These are phyloP conservation scores for Cinchona pubescens DNA, from an alignment of 257 asterid species.

Conservation along the genomic window DNA sequence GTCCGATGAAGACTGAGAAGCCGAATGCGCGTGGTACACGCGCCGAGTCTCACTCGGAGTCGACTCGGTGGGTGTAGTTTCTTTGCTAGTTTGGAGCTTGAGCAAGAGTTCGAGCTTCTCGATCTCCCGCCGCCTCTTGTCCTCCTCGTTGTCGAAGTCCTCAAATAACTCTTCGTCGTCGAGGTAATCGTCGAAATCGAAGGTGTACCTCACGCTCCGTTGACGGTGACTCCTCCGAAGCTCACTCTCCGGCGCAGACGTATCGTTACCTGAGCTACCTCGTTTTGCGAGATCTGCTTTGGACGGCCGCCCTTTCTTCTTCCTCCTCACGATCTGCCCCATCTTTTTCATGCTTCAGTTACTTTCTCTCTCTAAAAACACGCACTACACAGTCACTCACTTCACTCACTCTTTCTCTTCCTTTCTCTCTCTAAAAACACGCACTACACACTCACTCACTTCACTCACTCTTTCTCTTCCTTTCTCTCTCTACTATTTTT, in stretches of 20 bases:
- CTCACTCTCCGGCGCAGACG: constrained; percentile 45
- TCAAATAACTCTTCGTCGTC: constrained; percentile 70
- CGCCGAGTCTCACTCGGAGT: constrained; percentile 39
- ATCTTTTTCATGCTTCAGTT: constrained; percentile 43
- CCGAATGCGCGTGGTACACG: constrained; percentile 50
- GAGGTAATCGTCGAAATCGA: constrained; percentile 91
- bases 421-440: constrained; percentile 32
- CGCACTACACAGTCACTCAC: constrained; percentile 18
- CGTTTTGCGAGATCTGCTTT: constrained; percentile 62
- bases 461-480: constrained; percentile 25
- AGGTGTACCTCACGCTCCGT: constrained; percentile 79
- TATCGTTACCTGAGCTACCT: constrained; percentile 24
- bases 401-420: constrained; percentile 24
- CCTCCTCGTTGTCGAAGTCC: constrained; percentile 64
- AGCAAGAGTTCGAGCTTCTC: constrained; percentile 73
- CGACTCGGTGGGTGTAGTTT: constrained; percentile 20
- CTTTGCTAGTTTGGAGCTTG: constrained; percentile 44
- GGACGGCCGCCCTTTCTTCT: constrained; percentile 88
- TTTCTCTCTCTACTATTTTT: constrained; percentile 27
- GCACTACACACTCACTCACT: constrained; percentile 23
- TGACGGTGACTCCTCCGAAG: constrained; percentile 85
- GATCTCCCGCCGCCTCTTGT: constrained; percentile 62
- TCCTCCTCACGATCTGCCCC: constrained; percentile 93
- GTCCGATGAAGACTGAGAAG: constrained; percentile 44
- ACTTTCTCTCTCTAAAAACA: constrained; percentile 38